phyloP scores from a whole-genome alignment of 345 rosid genomes.

The Toxicodendron radicans region DNA sequence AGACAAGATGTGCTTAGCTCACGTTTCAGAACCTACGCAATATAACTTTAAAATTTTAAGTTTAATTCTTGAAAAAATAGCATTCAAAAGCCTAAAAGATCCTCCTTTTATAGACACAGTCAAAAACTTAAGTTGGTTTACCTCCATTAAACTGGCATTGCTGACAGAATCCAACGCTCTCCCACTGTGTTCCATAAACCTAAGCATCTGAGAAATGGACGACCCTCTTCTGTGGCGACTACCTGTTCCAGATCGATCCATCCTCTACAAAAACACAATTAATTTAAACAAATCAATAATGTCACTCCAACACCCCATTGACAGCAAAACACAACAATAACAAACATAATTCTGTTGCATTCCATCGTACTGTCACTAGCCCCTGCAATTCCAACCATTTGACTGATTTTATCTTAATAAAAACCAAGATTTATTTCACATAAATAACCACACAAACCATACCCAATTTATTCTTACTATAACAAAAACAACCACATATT shows the following conservation, averaged over 20 bases:
- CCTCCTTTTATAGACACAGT: neutral
- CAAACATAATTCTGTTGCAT: neutral
- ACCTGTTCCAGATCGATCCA: conserved; percentile 81
- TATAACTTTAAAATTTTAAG: neutral
- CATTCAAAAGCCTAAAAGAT: neutral
- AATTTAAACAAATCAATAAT: conserved; percentile 17
- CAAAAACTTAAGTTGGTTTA: conserved; percentile 26
- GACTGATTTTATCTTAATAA: neutral
- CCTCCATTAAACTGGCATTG: conserved; percentile 93
- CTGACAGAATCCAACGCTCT: conserved; percentile 67
- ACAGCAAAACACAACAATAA: conserved; percentile 2
- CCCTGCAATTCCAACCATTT: neutral
- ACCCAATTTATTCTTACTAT: neutral
- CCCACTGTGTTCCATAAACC: conserved; percentile 51
- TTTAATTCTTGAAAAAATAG: neutral
- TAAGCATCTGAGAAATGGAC: conserved; percentile 62
- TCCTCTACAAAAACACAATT: conserved; percentile 50
- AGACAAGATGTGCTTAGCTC: neutral
- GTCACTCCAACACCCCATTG: neutral
- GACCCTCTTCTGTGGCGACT: conserved; percentile 74
- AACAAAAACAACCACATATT: neutral
- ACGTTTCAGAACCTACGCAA: neutral
- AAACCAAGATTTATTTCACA: neutral
- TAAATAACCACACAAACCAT: neutral
- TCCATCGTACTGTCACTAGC: neutral